A percentile compares a stretch with the other conserved stretches of the same genome.
Evolutionary conservation across 2,329 filamentous ascomycete species (phyloP).

Genomic region (Elsinoe perseae): DNA sequence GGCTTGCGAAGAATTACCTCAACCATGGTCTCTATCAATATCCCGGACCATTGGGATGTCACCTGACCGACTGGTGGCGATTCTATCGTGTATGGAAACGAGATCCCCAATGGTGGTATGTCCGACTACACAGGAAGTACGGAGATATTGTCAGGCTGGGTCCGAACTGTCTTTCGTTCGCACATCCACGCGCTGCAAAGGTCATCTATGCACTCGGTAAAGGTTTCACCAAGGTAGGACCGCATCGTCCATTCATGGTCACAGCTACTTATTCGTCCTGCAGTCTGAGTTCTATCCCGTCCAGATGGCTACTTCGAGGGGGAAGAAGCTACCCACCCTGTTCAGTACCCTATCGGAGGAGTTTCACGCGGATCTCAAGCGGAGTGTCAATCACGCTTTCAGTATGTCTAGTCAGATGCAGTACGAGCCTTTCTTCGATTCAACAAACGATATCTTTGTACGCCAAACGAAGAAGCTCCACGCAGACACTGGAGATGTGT

Average conservation of each 20-base stretch:
- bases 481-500: background rate
- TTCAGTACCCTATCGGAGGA: slow-evolving; percentile 8
- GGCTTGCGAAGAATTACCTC: background rate
- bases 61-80: slow-evolving; percentile 30
- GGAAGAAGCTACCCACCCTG: background rate
- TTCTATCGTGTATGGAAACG: slow-evolving; percentile 26
- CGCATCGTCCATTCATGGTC: background rate
- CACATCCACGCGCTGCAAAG: slow-evolving; percentile 12
- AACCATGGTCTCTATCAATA: background rate
- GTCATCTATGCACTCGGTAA: slow-evolving; percentile 11
- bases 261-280: background rate
- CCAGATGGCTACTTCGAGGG: background rate
- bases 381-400: slow-evolving; percentile 7
- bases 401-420: slow-evolving; percentile 9
- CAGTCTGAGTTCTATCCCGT: slow-evolving; percentile 7
- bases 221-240: background rate
- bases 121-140: slow-evolving; percentile 13
- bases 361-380: slow-evolving; percentile 5
- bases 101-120: slow-evolving; percentile 12
- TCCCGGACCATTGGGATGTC: background rate
- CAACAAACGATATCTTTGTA: background rate
- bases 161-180: slow-evolving; percentile 16
- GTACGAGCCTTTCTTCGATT: slow-evolving; percentile 2
- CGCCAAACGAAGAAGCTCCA: slow-evolving; percentile 1
- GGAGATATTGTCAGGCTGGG: slow-evolving; percentile 17